Conservation (phyloP, 345 rosid genomes). For the Syzygium aromaticum region DNA sequence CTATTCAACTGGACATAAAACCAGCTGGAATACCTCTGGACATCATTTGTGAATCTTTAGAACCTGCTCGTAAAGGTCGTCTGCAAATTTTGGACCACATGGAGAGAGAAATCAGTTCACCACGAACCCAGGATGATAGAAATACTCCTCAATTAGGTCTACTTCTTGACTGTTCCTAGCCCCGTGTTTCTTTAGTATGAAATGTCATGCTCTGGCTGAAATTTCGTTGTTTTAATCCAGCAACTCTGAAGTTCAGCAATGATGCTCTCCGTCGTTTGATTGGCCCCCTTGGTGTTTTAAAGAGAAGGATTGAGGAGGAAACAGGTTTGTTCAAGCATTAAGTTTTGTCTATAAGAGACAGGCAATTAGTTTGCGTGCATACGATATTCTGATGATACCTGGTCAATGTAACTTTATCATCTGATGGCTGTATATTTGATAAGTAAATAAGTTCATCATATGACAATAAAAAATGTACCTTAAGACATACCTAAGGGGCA, state of each 20-base stretch:
- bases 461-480: neutral
- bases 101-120: constrained; percentile 66
- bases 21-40: constrained; percentile 98
- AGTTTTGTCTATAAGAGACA: neutral
- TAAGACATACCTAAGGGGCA: neutral
- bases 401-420: neutral
- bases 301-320: constrained; percentile 87
- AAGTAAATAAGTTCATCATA: neutral
- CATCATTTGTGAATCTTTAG: constrained; percentile 80
- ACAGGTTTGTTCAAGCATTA: constrained; percentile 46
- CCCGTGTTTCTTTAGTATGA: neutral
- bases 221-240: constrained; percentile 33
- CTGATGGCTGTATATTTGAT: neutral
- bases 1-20: constrained; percentile 94
- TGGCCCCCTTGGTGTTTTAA: constrained; percentile 78
- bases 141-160: constrained; percentile 70
- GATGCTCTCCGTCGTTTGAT: constrained; percentile 78
- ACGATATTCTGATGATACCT: neutral
- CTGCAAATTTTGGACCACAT: constrained; percentile 87
- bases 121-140: constrained; percentile 48
- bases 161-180: constrained; percentile 1
- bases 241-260: constrained; percentile 63
- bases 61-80: constrained; percentile 79
- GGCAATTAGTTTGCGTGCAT: neutral
- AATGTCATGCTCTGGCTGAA: constrained; percentile 1